Base-by-base conservation (phyloP, 768 basidiomycete species). In the Nidularia pulvinata region DNA sequence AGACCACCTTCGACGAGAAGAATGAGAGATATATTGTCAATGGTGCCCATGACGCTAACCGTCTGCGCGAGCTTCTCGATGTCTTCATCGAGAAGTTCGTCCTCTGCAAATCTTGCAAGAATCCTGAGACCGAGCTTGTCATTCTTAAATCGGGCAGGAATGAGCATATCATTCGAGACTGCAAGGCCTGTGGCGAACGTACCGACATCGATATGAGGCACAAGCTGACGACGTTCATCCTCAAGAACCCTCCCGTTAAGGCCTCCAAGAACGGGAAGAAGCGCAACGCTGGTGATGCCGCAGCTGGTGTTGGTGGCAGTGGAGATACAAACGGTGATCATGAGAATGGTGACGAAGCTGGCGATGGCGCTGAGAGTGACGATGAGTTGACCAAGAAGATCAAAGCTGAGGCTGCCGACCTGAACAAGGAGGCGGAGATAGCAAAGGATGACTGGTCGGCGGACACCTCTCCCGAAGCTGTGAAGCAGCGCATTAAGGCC, bases 1-100 rank as follows among this genome's bases (percentile, higher is more conserved):
- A 98, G 73, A 96, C 95, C 34, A 89, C 95, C 19, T 88, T 93
- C 67, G 94, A 98, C 70, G 93, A 96, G 71, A 95, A 93, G 73
- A 93, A 93, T 64, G 97, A 99, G 61, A 84, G 96, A 46, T 99
- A 96, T 77, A 98, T 99, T 59, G 96, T 98, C 71, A 98, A 98
- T 63, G 97, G 97, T 47, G 93, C 93, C 30, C 97, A 99, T 67
- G 86, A 97, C 58, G 88, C 93, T 42, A 76, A 84, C 44, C 91
- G 95, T 55, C 85, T 99, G 32, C 91, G 95, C 54, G 96, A 98
- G 70, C 85, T 99, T 13, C 88, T 99, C 62, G 96, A 98, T 70
- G 83, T 71, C 47, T 99, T 98, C 81, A 99, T 99, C 76, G 93
- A 96, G 63, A 98, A 98, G 73, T 99, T 97, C 61, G 94, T 99